Conservation (phyloP, 1,139 yeast genomes). For the Suhomyces guaymorum region DNA sequence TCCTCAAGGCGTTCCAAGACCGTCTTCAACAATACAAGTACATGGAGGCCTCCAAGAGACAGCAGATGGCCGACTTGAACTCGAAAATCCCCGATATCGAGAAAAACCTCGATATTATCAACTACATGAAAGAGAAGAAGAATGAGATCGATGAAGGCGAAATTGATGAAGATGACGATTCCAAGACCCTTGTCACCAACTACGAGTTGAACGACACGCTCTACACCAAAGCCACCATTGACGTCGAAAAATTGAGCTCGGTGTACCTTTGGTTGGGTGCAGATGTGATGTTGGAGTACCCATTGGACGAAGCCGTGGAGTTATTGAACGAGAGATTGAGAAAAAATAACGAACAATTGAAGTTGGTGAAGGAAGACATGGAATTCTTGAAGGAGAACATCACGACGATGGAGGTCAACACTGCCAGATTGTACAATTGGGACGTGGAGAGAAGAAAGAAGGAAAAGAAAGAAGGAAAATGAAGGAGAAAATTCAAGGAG, state of each 20-base stretch:
- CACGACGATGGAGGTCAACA: constrained; percentile 96
- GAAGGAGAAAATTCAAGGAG: too few species aligned
- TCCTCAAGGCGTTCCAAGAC: constrained; percentile 74
- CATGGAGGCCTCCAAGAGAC: constrained; percentile 80
- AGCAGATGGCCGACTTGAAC: constrained; percentile 65
- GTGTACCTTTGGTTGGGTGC: constrained; percentile 97
- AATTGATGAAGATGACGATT: constrained; percentile 28
- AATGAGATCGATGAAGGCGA: constrained; percentile 26
- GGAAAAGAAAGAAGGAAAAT: too few species aligned
- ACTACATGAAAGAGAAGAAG: constrained; percentile 53
- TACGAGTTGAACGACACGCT: constrained; percentile 92
- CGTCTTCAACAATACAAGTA: constrained; percentile 78
- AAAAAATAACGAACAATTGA: constrained; percentile 61
- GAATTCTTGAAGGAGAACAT: constrained; percentile 89
- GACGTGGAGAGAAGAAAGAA: constrained; percentile 82
- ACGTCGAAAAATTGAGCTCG: constrained; percentile 42
- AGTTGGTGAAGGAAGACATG: constrained; percentile 74
- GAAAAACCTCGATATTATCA: constrained; percentile 75
- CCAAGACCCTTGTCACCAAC: constrained; percentile 60
- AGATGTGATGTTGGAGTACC: constrained; percentile 94
- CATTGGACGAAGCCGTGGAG: constrained; percentile 80
- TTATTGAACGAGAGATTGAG: constrained; percentile 63
- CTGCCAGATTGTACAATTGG: constrained; percentile 95
- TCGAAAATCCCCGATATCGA: constrained; percentile 87
- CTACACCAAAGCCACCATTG: constrained; percentile 77